Percentiles rank a stretch among this genome's conserved stretches.
Evolutionary conservation across 2,329 filamentous ascomycete species (phyloP).

Genomic region (Penicillium sp.): DNA sequence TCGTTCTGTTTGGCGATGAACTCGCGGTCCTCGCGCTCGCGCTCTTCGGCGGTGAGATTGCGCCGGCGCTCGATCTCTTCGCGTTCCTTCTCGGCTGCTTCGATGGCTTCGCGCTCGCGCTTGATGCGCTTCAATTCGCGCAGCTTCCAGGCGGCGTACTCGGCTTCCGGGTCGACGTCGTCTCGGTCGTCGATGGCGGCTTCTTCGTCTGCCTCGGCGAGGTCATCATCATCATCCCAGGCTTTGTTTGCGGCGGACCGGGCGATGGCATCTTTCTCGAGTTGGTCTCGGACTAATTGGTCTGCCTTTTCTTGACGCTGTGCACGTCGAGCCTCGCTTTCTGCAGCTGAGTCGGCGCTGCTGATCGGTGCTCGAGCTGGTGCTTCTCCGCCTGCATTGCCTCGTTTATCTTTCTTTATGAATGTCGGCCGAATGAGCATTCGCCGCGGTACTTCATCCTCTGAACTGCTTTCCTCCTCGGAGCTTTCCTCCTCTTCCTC

Average conservation of each 20-base stretch:
- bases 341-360: constrained; percentile 42
- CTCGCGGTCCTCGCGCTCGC: constrained; percentile 78
- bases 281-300: constrained; percentile 82
- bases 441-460: constrained; percentile 59
- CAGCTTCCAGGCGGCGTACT: constrained; percentile 90
- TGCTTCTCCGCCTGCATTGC: constrained; percentile 33
- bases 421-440: constrained; percentile 67
- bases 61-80: constrained; percentile 87
- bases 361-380: constrained; percentile 18
- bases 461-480: constrained; percentile 57
- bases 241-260: constrained; percentile 75
- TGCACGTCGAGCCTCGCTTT: constrained; percentile 42
- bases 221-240: constrained; percentile 73
- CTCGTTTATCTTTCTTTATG: constrained; percentile 64
- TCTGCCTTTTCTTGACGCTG: constrained; percentile 72
- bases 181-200: constrained; percentile 88
- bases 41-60: constrained; percentile 83
- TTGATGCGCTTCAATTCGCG: constrained; percentile 88
- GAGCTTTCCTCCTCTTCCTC: constrained; percentile 44
- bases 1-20: constrained; percentile 76
- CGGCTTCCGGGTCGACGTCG: constrained; percentile 79
- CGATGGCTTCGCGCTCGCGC: constrained; percentile 81
- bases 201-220: constrained; percentile 65
- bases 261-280: constrained; percentile 77
- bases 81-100: constrained; percentile 77